Conservation (phyloP, 371 early-diverging fungal species). For the Globomyces sp. region DNA sequence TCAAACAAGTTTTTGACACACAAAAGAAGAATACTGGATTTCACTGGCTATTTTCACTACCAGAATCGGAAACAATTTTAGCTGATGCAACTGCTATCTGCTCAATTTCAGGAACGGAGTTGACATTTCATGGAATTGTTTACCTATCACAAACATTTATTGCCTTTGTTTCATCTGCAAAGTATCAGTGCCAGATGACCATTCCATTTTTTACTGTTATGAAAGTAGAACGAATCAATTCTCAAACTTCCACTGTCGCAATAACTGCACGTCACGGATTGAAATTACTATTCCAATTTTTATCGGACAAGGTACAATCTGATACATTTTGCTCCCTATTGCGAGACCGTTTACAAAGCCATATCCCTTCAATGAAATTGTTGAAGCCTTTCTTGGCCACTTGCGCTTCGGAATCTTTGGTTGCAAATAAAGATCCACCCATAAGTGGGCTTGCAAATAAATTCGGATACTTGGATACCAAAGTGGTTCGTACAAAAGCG, state of each 20-base stretch:
- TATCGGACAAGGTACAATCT: constrained; percentile 39
- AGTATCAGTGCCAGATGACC: constrained; percentile 64
- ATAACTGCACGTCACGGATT: constrained; percentile 50
- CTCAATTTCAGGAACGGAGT: constrained; percentile 39
- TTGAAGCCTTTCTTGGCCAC: constrained; percentile 80
- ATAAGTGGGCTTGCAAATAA: constrained; percentile 73
- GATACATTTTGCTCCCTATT: constrained; percentile 60
- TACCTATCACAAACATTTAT: constrained; percentile 82
- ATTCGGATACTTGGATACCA: constrained; percentile 82
- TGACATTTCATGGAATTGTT: constrained; percentile 59
- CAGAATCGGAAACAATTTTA: constrained; percentile 61
- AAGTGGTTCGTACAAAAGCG: constrained; percentile 47
- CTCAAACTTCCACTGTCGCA: constrained; percentile 41
- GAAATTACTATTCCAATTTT: constrained; percentile 45
- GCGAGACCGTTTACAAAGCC: constrained; percentile 51
- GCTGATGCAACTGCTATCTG: constrained; percentile 51
- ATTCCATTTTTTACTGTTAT: constrained; percentile 88
- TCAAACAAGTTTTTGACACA: constrained; percentile 51
- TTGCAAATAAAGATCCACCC: constrained; percentile 56
- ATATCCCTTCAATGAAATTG: constrained; percentile 72
- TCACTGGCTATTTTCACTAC: constrained; percentile 70
- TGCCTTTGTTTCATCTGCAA: constrained; percentile 67
- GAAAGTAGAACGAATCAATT: constrained; percentile 77
- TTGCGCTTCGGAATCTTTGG: constrained; percentile 70
- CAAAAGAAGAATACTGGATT: constrained; percentile 80